Evolutionary conservation across 805 yeast genomes (phyloP).

Genomic region (Candida coquimbonensis): DNA sequence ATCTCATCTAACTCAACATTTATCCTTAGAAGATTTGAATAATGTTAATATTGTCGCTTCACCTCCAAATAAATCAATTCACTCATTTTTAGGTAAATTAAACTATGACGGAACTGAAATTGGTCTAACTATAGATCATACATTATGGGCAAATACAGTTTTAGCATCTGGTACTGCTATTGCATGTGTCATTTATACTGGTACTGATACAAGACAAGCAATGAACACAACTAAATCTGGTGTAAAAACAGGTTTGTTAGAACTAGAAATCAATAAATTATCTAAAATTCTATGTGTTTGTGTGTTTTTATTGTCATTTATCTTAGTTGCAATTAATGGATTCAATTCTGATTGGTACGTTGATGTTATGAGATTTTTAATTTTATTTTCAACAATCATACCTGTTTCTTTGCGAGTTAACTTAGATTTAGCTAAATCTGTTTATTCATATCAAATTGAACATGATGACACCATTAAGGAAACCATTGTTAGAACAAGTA

Average conservation of each 20-base stretch:
- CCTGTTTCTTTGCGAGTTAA: conserved; percentile 95
- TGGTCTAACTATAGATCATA: conserved; percentile 79
- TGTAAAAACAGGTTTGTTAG: conserved; percentile 84
- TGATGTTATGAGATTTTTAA: conserved; percentile 83
- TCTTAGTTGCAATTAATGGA: conserved; percentile 76
- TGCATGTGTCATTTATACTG: conserved; percentile 87
- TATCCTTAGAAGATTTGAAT: conserved; percentile 43
- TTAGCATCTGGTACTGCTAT: conserved; percentile 89
- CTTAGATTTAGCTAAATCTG: conserved; percentile 90
- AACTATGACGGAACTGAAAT: conserved; percentile 48
- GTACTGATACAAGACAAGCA: conserved; percentile 88
- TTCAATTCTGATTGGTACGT: conserved; percentile 76
- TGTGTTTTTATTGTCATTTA: conserved; percentile 71
- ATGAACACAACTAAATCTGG: conserved; percentile 86
- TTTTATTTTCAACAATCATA: conserved; percentile 88
- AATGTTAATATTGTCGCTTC: conserved; percentile 58
- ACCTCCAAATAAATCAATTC: conserved; percentile 82
- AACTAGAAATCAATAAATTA: conserved; percentile 80
- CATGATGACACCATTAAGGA: conserved; percentile 75
- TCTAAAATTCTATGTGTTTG: conserved; percentile 85
- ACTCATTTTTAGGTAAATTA: conserved; percentile 71
- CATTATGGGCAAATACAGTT: conserved; percentile 97
- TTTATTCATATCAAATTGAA: conserved; percentile 92
- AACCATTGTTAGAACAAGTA: conserved; percentile 92
- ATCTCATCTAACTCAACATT: conserved; percentile 59